Evolutionary conservation across 305 asterid species (phyloP), one percentile per base, ranked within the genome.

Genomic region (Fraxinus floribunda): DNA sequence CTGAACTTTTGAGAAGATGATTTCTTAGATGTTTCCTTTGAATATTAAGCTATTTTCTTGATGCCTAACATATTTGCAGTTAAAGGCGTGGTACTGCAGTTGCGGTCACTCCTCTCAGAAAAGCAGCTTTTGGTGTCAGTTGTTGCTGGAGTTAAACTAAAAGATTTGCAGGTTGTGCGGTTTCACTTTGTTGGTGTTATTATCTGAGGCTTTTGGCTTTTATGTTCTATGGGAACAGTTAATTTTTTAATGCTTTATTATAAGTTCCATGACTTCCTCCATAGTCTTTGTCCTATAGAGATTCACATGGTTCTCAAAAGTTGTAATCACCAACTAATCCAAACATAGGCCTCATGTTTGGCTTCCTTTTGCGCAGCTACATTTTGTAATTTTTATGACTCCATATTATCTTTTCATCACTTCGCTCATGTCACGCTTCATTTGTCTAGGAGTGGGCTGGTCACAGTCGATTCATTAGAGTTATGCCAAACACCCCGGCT

Each of bases 401-500:
- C 24, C 20, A 0, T 76, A 39, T 70, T 76, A 55, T 60, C 78
- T 36, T 77, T 3, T 64, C 55, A 30, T 52, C 78, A 78, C 26
- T 60, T 41, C 1, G 22, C 76, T 78, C 74, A 18, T 29, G 26
- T 80, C 64, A 30, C 39, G 8, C 39, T 79, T 70, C 55, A 30
- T 84, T 80, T 76, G 11, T 86, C 70, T 88, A 93, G 99, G 98
- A 90, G 72, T 95, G 98, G 98, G 93, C 99, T 46, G 98, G 97
- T 85, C 93, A 90, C 46, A 79, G 84, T 13, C 93, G 98, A 52
- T 94, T 94, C 84, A 90, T 93, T 36, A 87, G 98, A 87, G 99
- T 94, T 78, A 93, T 94, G 97, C 99, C 99, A 66, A 94, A 95
- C 88, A 95, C 99, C 83, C 98, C 98, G 9, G 95, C 99, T 80